Evolutionary conservation across 371 early-diverging fungal species (phyloP), one percentile per base, ranked within the genome.

Genomic region (Mortierella sp.): DNA sequence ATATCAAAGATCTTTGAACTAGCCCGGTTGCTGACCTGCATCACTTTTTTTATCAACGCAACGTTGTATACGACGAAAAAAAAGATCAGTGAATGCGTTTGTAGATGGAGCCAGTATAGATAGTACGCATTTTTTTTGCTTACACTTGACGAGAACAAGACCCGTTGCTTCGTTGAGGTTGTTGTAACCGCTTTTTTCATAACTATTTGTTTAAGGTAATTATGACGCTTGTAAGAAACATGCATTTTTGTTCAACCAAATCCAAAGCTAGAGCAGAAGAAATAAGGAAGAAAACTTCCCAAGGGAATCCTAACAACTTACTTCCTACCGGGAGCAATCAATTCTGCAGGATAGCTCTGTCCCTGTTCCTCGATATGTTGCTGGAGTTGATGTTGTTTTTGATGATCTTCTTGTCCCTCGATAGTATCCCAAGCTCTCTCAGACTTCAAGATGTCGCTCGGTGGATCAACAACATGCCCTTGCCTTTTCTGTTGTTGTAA

Each of bases 1-100:
- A 76, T 31, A 46, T 76, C 76, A 53, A 52, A 76, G 4, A 57
- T 23, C 50, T 76, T 69, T 50, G 43, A 51, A 2, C 55, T 64
- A 17, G 70, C 70, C 26, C 56, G 59, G 50, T 69, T 76, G 46
- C 55, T 69, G 42, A 75, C 64, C 26, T 76, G 70, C 52, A 76
- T 61, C 28, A 69, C 76, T 75, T n/a, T n/a, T n/a, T n/a, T n/a
- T n/a, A n/a, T n/a, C n/a, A n/a, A n/a, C n/a, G n/a, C n/a, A n/a
- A n/a, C n/a, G n/a, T n/a, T n/a, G n/a, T n/a, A n/a, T n/a, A 44
- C 26, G 11, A 17, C 42, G 24, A 32, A 50, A 56, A 47, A 32
- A 47, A 14, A 23, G 32, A 56, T n/a, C n/a, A n/a, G n/a, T n/a
- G n/a, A n/a, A n/a, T n/a, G n/a, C n/a, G n/a, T n/a, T n/a, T n/a